Base-by-base conservation (phyloP, 176 grass and related monocot species). In the Oryza australiensis region DNA sequence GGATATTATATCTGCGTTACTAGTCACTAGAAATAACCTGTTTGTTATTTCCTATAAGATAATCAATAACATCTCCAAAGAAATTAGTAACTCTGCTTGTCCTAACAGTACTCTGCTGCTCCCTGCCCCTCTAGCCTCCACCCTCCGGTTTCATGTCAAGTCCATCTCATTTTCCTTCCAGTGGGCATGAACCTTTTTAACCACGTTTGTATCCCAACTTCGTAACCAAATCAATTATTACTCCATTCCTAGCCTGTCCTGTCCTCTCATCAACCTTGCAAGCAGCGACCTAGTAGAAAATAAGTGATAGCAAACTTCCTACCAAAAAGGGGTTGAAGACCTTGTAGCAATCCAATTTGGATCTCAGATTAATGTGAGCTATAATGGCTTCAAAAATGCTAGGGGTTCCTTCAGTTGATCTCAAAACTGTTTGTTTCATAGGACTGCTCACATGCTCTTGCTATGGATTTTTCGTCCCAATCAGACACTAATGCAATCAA, bases 221-320 rank as follows among this genome's bases (percentile, higher is more conserved):
- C 0, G n/a, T 32, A 23, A 82, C 53, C 6, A 62, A 13, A 72
- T 60, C 26, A 28, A 73, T 29, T 45, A 29, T 7, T n/a, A n/a
- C 51, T 73, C 24, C 45, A 12, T 5, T 70, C 66, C 48, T 33
- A 26, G 15, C 66, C 57, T 48, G 64, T 33, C 41, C 0, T 46
- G 20, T 45, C 68, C 51, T 73, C 20, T 10, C 55, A 73, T 73
- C 55, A 14, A 82, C 80, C 45, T 82, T 23, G 15, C 26, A 30
- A 2, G 11, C 68, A 73, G 62, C 15, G 73, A 59, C 22, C 34
- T 53, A 66, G 42, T 48, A 71, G 59, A 22, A 29, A 60, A 70
- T 26, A 28, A 28, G 12, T 38, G 22, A 9, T 32, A 32, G 20
- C 22, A 62, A 69, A 30, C 0, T 68, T 33, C 16, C 14, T 55